Conservation (phyloP, 2,329 filamentous ascomycete species). For the Apiospora hydei region DNA sequence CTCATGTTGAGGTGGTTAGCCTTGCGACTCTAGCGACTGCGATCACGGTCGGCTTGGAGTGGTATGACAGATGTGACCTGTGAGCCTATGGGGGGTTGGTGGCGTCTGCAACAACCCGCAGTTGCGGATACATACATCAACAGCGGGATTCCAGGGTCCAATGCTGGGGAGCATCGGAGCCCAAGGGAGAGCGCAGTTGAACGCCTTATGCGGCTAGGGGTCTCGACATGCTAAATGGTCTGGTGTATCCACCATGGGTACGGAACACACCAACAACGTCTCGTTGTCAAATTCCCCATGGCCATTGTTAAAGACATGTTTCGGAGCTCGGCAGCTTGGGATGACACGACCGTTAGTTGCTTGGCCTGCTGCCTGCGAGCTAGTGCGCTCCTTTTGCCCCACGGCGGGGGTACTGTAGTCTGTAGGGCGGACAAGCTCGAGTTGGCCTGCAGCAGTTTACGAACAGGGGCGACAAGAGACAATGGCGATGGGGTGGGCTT, state of each 20-base stretch:
- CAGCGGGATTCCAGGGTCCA: background rate
- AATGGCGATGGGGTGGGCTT: background rate
- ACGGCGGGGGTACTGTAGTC: too few species aligned
- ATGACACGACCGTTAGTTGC: conserved; percentile 5
- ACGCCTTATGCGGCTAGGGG: background rate
- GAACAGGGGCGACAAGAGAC: background rate
- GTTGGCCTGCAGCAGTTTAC: too few species aligned
- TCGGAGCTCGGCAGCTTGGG: conserved; percentile 1
- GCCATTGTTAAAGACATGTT: background rate
- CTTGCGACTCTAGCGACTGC: background rate
- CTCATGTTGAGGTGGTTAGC: background rate
- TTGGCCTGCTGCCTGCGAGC: background rate
- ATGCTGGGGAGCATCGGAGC: too few species aligned
- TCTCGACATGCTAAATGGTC: background rate
- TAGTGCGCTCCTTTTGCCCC: background rate
- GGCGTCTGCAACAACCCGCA: conserved; percentile 3
- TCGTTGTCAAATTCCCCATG: background rate
- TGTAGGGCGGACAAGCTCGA: too few species aligned
- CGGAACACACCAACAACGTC: background rate
- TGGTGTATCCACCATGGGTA: background rate
- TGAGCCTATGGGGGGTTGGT: background rate
- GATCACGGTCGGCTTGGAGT: conserved; percentile 2
- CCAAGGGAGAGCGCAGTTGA: background rate
- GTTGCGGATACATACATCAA: background rate
- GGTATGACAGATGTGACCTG: conserved; percentile 5